phyloP scores from a whole-genome alignment of 2,329 filamentous ascomycete genomes.

The Mycogone perniciosa region DNA sequence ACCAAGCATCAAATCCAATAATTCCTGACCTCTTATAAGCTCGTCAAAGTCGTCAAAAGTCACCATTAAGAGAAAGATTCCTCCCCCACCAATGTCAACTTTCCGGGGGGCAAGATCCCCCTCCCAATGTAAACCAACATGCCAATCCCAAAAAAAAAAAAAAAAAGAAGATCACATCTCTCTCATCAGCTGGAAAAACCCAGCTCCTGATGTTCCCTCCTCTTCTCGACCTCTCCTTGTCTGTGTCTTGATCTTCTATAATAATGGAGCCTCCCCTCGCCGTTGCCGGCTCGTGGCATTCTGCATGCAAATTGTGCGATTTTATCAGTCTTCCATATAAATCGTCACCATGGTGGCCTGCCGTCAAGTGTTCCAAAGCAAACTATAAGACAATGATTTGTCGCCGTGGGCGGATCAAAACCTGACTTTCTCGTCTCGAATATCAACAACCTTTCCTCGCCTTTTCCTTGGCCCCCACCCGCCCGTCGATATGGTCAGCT shows the following conservation, averaged over 20 bases:
- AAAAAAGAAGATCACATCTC: not conserved
- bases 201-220: not conserved
- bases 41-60: too few species aligned
- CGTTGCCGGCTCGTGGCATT: not conserved
- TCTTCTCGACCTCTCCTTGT: too few species aligned
- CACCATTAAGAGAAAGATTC: too few species aligned
- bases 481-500: conserved; percentile 29
- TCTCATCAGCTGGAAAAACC: not conserved
- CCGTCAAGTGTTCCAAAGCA: too few species aligned
- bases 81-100: too few species aligned
- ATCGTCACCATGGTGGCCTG: not conserved
- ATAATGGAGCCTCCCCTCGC: not conserved
- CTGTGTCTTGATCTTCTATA: not conserved
- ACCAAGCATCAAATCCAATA: too few species aligned
- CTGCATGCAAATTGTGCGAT: not conserved
- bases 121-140: conserved; percentile 1
- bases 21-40: too few species aligned
- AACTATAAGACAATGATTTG: too few species aligned
- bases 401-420: not conserved
- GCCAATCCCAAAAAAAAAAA: not conserved
- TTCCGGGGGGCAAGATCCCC: not conserved
- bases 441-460: conserved; percentile 1
- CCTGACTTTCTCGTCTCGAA: not conserved
- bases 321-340: not conserved
- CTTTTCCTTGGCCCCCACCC: conserved; percentile 21